Evolutionary conservation across 2,329 filamentous ascomycete genomes (phyloP).

Genomic region (Ophiosphaerella korrae): DNA sequence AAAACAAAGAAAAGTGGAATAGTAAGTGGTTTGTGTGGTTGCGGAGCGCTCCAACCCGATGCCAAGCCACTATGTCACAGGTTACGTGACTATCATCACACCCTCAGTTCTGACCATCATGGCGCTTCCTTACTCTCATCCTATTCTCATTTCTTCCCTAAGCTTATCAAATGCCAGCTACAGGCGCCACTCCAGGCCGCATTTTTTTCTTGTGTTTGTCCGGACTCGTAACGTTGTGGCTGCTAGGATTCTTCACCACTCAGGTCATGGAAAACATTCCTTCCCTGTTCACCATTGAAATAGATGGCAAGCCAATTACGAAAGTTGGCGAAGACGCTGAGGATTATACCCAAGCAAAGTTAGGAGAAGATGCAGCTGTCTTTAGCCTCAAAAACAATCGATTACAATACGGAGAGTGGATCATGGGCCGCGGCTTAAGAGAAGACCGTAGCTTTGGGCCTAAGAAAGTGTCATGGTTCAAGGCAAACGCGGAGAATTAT

Average conservation of each 20-base stretch:
- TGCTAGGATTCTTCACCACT: constrained; percentile 6
- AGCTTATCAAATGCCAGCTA: constrained; percentile 1
- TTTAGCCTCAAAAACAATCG: constrained; percentile 24
- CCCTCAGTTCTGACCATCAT: background rate
- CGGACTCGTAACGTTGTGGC: constrained; percentile 7
- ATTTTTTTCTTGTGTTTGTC: constrained; percentile 2
- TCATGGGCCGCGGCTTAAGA: constrained; percentile 18
- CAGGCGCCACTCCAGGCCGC: background rate
- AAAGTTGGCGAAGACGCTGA: constrained; percentile 12
- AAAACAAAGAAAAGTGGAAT: too few relatives aligned
- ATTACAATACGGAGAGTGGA: constrained; percentile 21
- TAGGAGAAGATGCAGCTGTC: constrained; percentile 22
- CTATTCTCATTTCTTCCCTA: too few relatives aligned
- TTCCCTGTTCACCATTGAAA: constrained; percentile 25
- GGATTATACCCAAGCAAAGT: constrained; percentile 20
- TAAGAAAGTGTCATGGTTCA: constrained; percentile 31
- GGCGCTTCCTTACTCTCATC: background rate
- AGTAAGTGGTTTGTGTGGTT: too few relatives aligned
- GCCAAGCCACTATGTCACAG: too few relatives aligned
- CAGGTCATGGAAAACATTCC: constrained; percentile 22
- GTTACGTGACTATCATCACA: too few relatives aligned
- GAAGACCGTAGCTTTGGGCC: constrained; percentile 27
- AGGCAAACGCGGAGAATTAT: constrained; percentile 12
- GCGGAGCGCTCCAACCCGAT: too few relatives aligned
- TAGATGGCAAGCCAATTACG: constrained; percentile 25